Evolutionary conservation across 805 yeast genomes (phyloP), one percentile per base, ranked within the genome.

Genomic region (Zygotorulaspora sp.): DNA sequence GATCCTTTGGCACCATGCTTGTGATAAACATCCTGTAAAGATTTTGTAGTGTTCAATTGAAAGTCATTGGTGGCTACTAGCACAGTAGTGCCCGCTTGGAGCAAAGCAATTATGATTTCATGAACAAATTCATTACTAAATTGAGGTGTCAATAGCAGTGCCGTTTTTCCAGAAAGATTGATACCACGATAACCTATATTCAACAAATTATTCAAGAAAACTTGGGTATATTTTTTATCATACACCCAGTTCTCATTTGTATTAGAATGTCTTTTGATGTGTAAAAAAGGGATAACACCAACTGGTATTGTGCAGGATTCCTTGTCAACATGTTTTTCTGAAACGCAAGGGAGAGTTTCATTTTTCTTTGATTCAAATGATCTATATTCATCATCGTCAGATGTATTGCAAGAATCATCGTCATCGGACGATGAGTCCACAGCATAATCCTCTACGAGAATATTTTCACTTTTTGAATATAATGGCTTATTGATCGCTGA

Each of bases 161-260:
- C 96, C 41, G 96, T 89, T 63, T 96, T 96, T 71, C 96, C 83
- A 47, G 96, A 86, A 95, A 96, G 88, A 58, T 96, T 96, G 63
- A 88, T 87, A 47, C 90, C 76, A 27, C 95, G 94, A 68, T 96
- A 96, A 65, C 96, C 86, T 45, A 88, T 72, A 39, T 95, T 88
- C 69, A 89, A 78, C 69, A 83, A 86, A 43, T 81, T 68, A 32
- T 80, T 77, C 58, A 85, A 72, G 65, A 77, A 85, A 31, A 63
- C 50, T 26, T 83, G 71, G 22, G 95, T 76, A 43, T 80, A 68
- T 39, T 67, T 67, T 45, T 73, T 72, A 62, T 81, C 83, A 63
- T 82, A 85, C 41, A 62, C 71, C 94, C 94, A 85, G 30, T 60
- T 62, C 39, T 82, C 84, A 42, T 68, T 60, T 38, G 63, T 62